These are phyloP conservation scores for Stachybotrys chlorohalonatus DNA, from an alignment of 2,329 filamentous ascomycete genomes.

Conservation along the genomic window DNA sequence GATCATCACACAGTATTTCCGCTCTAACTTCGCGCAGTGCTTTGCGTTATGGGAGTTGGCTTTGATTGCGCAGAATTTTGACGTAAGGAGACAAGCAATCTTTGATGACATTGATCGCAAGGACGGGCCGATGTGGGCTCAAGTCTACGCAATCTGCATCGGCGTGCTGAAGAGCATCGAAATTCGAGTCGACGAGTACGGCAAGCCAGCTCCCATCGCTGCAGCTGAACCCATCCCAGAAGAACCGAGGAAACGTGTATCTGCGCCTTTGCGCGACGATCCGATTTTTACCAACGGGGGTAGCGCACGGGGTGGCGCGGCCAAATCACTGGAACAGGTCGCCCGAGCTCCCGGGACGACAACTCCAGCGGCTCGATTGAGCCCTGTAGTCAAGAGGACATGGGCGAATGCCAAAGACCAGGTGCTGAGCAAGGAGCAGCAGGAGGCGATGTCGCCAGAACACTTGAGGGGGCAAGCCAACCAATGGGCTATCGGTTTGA, in stretches of 20 bases:
- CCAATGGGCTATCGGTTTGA: constrained; percentile 33
- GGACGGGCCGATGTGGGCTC: constrained; percentile 72
- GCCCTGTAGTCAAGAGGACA: constrained; percentile 41
- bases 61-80: constrained; percentile 66
- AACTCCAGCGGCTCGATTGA: constrained; percentile 37
- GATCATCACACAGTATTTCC: background rate
- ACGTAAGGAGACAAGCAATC: constrained; percentile 68
- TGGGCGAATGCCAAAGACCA: constrained; percentile 37
- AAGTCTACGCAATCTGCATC: constrained; percentile 63
- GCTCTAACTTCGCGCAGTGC: constrained; percentile 34
- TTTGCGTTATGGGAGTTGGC: constrained; percentile 91
- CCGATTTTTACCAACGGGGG: constrained; percentile 33
- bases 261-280: constrained; percentile 33
- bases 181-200: constrained; percentile 54
- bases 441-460: constrained; percentile 41
- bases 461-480: constrained; percentile 39
- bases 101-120: constrained; percentile 81
- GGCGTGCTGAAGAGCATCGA: constrained; percentile 60
- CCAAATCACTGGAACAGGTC: constrained; percentile 34
- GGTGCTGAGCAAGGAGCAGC: constrained; percentile 43
- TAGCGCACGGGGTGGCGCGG: constrained; percentile 32
- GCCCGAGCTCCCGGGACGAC: constrained; percentile 35
- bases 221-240: constrained; percentile 18
- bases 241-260: constrained; percentile 24
- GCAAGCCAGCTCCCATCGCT: constrained; percentile 30